phyloP scores from a whole-genome alignment of 2,329 filamentous ascomycete genomes.

The Neopestalotiopsis sp. region DNA sequence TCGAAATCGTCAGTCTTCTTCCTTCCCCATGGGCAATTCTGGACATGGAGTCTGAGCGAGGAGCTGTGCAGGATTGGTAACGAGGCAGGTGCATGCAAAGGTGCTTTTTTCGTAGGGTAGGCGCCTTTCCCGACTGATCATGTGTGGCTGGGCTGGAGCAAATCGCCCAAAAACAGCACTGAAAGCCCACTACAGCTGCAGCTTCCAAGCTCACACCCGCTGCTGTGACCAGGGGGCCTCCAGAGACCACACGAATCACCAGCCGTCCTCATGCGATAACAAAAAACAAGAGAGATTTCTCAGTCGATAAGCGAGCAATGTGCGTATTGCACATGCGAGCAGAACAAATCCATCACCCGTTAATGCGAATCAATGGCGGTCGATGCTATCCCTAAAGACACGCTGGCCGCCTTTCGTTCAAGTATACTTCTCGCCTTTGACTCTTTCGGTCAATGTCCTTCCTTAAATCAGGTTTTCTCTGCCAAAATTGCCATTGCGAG shows the following conservation, averaged over 20 bases:
- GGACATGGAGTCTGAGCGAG: neutral
- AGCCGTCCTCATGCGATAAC: neutral
- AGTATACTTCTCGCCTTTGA: no score
- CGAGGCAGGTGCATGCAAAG: neutral
- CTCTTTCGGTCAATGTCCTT: no score
- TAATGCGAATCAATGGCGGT: no score
- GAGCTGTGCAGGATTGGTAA: neutral
- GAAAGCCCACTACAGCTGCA: neutral
- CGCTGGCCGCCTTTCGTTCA: no score
- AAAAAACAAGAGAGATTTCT: neutral
- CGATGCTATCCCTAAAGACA: no score
- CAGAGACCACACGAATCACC: neutral
- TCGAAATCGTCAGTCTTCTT: neutral
- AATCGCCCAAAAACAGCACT: neutral
- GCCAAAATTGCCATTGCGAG: no score
- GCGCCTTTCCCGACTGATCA: neutral
- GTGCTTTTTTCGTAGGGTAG: neutral
- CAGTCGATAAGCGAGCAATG: neutral
- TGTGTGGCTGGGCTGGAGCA: slow-evolving; percentile 1
- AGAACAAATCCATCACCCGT: no score
- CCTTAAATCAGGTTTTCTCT: no score
- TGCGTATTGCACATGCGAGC: no score
- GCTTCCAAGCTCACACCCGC: neutral
- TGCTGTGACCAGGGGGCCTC: neutral
- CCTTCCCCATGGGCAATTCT: neutral